Conservation (phyloP, 2,329 filamentous ascomycete species). For the Arthrinium phaeospermum region DNA sequence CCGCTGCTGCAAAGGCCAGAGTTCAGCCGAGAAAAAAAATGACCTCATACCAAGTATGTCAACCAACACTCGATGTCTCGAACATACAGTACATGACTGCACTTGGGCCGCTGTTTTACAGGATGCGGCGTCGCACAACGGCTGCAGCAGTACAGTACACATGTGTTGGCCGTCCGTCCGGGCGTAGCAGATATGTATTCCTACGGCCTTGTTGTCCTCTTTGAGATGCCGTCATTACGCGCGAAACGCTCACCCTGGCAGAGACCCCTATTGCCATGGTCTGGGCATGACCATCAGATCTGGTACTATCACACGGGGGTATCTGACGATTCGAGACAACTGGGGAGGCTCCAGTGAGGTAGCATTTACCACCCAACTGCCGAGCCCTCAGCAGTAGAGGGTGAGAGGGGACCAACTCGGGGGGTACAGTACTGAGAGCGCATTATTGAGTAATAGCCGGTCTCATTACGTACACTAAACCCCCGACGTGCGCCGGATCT, state of each 20-base stretch:
- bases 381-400: not conserved
- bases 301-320: not conserved
- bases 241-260: not conserved
- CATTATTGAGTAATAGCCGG: conserved; percentile 11
- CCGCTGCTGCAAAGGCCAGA: not conserved
- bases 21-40: not conserved
- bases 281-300: conserved; percentile 7
- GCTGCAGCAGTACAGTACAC: not conserved
- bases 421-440: conserved; percentile 8
- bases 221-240: not conserved
- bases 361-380: not conserved
- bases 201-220: not conserved
- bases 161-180: not conserved
- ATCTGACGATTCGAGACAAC: not conserved
- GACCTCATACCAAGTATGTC: conserved; percentile 6
- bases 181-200: not conserved
- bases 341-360: not conserved
- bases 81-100: not conserved
- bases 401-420: not conserved
- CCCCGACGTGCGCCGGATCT: not conserved
- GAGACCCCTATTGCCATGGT: not conserved
- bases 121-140: not conserved
- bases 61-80: not conserved
- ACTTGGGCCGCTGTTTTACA: not conserved
- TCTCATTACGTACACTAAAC: conserved; percentile 12